Base-by-base conservation (phyloP, 2,329 filamentous ascomycete genomes). In the Didymella sp. region DNA sequence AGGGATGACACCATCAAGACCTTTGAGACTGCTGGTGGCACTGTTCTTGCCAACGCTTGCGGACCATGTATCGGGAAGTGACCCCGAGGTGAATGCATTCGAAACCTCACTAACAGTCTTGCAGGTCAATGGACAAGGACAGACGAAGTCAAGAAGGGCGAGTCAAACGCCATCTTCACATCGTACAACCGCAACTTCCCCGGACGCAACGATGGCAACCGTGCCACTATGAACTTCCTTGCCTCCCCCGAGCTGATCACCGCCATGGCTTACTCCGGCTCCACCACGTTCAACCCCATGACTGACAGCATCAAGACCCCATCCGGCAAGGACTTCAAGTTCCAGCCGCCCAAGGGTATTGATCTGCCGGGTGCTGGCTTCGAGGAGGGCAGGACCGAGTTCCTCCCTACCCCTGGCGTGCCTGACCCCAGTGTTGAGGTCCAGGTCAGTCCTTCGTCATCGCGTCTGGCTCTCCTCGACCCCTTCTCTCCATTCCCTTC, bases 111-210 rank as follows among this genome's bases (percentile, higher is more conserved):
- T 41, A n/a, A 41, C 13, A 22, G 12, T 15, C 13, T 25, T 6
- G n/a, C 22, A 41, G 25, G 94, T 1, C 92, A 96, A 79, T 99
- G 95, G 95, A 91, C 90, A 74, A 89, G 95, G 56, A 94, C 91
- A 17, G 95, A 98, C 72, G 90, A 88, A 21, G 85, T 96, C 17
- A 77, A 80, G 66, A 96, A 96, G 80, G 93, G 92, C 60, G 91
- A 93, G 56, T 82, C 86, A 51, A 99, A 99, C 73, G 95, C 95
- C 60, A 98, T 99, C 70, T 86, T 99, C 71, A 94, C 92, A 9
- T 97, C 93, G 0, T 99, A 97, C 82, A 99, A 99, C 84, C 91
- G 95, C 59, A 99, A 99, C 80, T 99, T 99, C 83, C 91, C 91
- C 47, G 94, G 92, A 59, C 90, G 95, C 64, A 99, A 99, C 76